These are phyloP conservation scores for Physcia stellaris DNA, from an alignment of 495 filamentous ascomycete species.

Conservation along the genomic window DNA sequence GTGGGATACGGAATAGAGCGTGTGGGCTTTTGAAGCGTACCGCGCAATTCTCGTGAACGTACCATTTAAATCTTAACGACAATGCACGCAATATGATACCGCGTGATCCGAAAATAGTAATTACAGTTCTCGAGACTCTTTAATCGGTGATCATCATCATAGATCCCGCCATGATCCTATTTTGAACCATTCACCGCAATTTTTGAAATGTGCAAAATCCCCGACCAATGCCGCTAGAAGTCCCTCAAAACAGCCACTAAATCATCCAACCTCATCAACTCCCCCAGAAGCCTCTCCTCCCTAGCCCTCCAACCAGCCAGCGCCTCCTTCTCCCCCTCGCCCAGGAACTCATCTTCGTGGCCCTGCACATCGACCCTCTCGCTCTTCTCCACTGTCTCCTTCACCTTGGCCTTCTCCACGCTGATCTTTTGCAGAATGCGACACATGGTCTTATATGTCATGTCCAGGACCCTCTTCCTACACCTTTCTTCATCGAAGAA, in stretches of 20 bases:
- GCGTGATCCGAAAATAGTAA: too few species aligned
- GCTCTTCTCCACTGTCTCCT: constrained; percentile 57
- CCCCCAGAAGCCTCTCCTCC: constrained; percentile 63
- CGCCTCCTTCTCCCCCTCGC: constrained; percentile 47
- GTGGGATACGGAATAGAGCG: too few species aligned
- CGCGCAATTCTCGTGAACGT: too few species aligned
- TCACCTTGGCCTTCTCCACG: constrained; percentile 52
- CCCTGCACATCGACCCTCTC: constrained; percentile 73
- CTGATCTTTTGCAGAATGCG: constrained; percentile 62
- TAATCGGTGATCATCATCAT: too few species aligned
- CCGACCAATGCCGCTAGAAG: constrained; percentile 47
- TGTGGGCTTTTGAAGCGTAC: too few species aligned
- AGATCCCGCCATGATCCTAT: too few species aligned
- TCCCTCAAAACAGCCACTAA: constrained; percentile 72
- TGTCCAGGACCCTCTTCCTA: constrained; percentile 49
- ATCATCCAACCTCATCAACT: constrained; percentile 70
- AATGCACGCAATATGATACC: too few species aligned
- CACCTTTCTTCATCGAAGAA: constrained; percentile 69
- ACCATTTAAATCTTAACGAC: too few species aligned
- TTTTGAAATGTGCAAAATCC: too few species aligned
- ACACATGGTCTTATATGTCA: constrained; percentile 81
- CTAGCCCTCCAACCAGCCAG: constrained; percentile 53
- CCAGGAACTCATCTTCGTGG: constrained; percentile 63
- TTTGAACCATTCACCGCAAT: too few species aligned
- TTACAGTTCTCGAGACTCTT: too few species aligned